Base-by-base conservation (phyloP, 139 green algal genomes). In the Yamagishiella unicocca region DNA sequence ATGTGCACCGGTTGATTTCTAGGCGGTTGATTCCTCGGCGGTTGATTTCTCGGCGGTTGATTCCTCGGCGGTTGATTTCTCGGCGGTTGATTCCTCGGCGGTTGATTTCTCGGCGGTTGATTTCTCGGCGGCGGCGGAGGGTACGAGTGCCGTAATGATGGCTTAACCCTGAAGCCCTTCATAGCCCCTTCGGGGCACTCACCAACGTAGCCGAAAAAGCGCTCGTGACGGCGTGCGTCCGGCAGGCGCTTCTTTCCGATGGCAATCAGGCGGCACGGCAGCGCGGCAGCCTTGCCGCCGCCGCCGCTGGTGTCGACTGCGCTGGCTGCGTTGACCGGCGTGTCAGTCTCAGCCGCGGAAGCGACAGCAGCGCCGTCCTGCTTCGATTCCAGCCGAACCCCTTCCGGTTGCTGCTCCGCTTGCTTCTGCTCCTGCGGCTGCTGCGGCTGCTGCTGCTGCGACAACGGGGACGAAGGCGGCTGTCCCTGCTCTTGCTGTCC, bases 171-270 rank as follows among this genome's bases (percentile, higher is more conserved):
- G 50, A 58, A 58, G 50, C 50, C 50, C 14, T 58, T 25, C 50
- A 17, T 58, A 58, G 14, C 50, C 50, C 50, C 17, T 17, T 25
- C 50, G 58, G 5, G 4, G 24, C 10, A 78, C 77, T 46, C 71
- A 90, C 87, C 84, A 38, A 94, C 73, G 77, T 93, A 95, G 17
- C 92, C 87, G 72, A 93, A 95, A 68, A 95, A 94, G 31, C 93
- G 89, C 85, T 93, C 91, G 35, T 94, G 92, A 29, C 66, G 73
- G 0, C 45, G 29, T 0, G 73, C 53, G n/a, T 80, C 80, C 0
- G 93, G 93, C 66, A 95, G 82, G 31, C 85, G 64, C 84, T 95
- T 95, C 87, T 95, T 95, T 66, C 89, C 92, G 19, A 95, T 54
- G 9, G 90, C 53, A 5, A 89, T 66, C 31, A 95, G 76, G 25